Evolutionary conservation across 169 alveolate genomes (phyloP), one percentile per base, ranked within the genome.

Genomic region (Theileria sp.): DNA sequence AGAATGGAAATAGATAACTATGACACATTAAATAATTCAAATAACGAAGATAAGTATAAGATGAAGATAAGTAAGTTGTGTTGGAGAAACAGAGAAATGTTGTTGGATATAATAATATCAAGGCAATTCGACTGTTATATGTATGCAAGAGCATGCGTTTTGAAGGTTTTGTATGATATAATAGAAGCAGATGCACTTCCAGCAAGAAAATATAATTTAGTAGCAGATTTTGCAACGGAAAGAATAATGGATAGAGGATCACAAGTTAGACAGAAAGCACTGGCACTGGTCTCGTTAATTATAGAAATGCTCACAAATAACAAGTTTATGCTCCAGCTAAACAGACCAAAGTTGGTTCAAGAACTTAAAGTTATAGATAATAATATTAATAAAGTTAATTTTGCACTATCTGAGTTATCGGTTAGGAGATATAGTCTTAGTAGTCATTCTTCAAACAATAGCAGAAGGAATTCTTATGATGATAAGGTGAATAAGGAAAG

Each of bases 231-330:
- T 66, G 89, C 93, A 38, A 64, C 88, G 54, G 80, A 83, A 30
- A 58, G 94, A 66, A 68, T 91, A 49, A 80, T 80, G 84, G 94
- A 91, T 71, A 84, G 81, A 51, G 89, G 93, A 1, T 87, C 94
- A 19, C 87, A 86, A 75, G 94, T 91, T 32, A 86, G 94, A 54
- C 94, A 91, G 77, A 69, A 92, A 25, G 93, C 94, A 26, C 84
- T 91, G 67, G 36, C 87, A 38, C 81, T 91, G 56, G 77, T 91
- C 61, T 80, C 93, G 0, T 49, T 87, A 36, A 61, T 91, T 66
- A 85, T 91, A 21, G 65, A 44, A 44, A 93, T 87, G 66, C 88
- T 87, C 21, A 91, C 90, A 54, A 87, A 77, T 44, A 86, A 72
- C 36, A 82, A 87, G 50, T 87, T 87, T 60, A 67, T 65, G 26